These are phyloP conservation scores for Fusarium foetens DNA, from an alignment of 2,329 filamentous ascomycete genomes.

Conservation along the genomic window DNA sequence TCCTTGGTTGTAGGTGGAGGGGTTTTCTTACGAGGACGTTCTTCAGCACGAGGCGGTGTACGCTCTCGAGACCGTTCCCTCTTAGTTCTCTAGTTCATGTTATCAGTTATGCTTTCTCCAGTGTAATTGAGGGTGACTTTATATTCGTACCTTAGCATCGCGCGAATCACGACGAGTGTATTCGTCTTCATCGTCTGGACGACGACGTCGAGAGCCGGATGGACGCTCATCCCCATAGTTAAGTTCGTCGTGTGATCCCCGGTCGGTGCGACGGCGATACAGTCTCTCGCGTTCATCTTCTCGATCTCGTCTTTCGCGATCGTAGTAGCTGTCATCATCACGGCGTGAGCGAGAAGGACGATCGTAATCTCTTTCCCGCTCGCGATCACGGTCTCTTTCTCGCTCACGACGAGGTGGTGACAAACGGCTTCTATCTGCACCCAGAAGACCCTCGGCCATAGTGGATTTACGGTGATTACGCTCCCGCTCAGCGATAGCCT, in stretches of 20 bases:
- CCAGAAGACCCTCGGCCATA: conserved; percentile 71
- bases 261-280: conserved; percentile 82
- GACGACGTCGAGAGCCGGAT: conserved; percentile 75
- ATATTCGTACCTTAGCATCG: conserved; percentile 69
- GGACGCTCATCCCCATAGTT: conserved; percentile 85
- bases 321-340: conserved; percentile 76
- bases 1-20: conserved; percentile 61
- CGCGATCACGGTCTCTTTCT: conserved; percentile 26
- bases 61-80: conserved; percentile 70
- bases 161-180: conserved; percentile 72
- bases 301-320: conserved; percentile 85
- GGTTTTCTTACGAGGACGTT: conserved; percentile 66
- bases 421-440: conserved; percentile 60
- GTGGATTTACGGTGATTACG: conserved; percentile 87
- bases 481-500: conserved; percentile 93
- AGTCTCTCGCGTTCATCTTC: conserved; percentile 90
- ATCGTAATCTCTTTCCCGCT: conserved; percentile 56
- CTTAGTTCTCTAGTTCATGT: conserved; percentile 61
- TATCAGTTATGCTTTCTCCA: conserved; percentile 42
- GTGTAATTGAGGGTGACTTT: not conserved
- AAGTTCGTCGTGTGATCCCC: conserved; percentile 84
- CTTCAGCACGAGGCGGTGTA: conserved; percentile 65
- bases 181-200: conserved; percentile 81
- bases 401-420: conserved; percentile 45
- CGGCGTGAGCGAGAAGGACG: conserved; percentile 65